Conservation (phyloP, 1,139 yeast genomes). For the Yamadazyma atmosphaerica region DNA sequence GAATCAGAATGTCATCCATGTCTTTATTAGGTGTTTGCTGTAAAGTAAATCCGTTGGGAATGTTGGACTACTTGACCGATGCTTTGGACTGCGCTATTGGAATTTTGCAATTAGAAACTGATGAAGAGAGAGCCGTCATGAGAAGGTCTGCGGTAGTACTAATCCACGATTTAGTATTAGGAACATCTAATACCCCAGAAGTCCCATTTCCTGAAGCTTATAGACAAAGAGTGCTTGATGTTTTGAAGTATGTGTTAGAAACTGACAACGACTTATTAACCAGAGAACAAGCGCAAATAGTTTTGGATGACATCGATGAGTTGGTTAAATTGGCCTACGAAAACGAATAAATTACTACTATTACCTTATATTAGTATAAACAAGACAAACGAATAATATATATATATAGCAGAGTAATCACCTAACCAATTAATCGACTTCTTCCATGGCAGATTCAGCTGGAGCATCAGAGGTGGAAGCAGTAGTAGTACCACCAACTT, state of each 20-base stretch:
- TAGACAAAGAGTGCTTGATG: slow-evolving; percentile 38
- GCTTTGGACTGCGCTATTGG: slow-evolving; percentile 78
- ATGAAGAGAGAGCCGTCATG: slow-evolving; percentile 51
- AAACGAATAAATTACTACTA: slow-evolving; percentile 2
- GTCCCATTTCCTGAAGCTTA: slow-evolving; percentile 52
- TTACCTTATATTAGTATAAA: slow-evolving; percentile 4
- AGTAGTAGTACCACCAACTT: slow-evolving; percentile 49
- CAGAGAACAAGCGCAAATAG: slow-evolving; percentile 55
- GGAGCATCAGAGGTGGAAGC: slow-evolving; percentile 61
- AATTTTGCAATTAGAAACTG: slow-evolving; percentile 58
- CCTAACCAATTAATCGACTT: slow-evolving; percentile 69
- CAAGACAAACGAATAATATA: slow-evolving; percentile 4
- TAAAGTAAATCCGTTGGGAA: slow-evolving; percentile 57
- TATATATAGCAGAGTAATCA: background rate
- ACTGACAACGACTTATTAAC: slow-evolving; percentile 59
- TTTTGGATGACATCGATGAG: slow-evolving; percentile 46
- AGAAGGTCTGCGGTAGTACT: slow-evolving; percentile 75
- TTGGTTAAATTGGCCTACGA: slow-evolving; percentile 18
- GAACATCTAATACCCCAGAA: slow-evolving; percentile 40
- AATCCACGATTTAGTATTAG: slow-evolving; percentile 60
- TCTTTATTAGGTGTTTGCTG: slow-evolving; percentile 74
- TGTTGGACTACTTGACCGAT: slow-evolving; percentile 48
- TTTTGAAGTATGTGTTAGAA: slow-evolving; percentile 44
- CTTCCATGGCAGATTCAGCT: slow-evolving; percentile 98
- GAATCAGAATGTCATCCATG: slow-evolving; percentile 82